Conservation (phyloP, 129 eudicot species). For the Ambrosia artemisiifolia region DNA sequence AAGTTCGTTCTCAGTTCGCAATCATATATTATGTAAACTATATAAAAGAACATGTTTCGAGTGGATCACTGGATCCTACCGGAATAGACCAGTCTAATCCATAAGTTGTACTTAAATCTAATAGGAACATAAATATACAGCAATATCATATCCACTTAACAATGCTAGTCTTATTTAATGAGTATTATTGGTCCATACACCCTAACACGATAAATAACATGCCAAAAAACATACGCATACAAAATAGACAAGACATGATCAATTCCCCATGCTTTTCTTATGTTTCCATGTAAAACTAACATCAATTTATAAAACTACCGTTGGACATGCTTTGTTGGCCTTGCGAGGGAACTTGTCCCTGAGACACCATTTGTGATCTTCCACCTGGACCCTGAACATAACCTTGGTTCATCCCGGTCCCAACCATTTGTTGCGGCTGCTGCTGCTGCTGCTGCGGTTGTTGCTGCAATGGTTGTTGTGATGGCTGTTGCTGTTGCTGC, state of each 20-base stretch:
- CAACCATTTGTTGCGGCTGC: slow-evolving; percentile 68
- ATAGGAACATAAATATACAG: slow-evolving; percentile 7
- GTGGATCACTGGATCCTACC: not conserved
- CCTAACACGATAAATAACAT: not conserved
- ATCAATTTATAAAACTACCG: slow-evolving; percentile 51
- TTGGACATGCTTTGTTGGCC: slow-evolving; percentile 66
- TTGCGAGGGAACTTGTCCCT: slow-evolving; percentile 82
- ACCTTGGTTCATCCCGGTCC: slow-evolving; percentile 63
- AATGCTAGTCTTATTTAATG: slow-evolving; percentile 1
- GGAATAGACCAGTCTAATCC: not conserved
- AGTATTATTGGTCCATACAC: slow-evolving; percentile 1
- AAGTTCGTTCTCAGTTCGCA: no score
- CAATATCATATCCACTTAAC: slow-evolving; percentile 6
- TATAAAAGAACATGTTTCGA: no score
- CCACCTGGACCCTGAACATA: slow-evolving; percentile 82
- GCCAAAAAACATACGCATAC: slow-evolving; percentile 3
- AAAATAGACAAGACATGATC: not conserved
- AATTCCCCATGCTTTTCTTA: not conserved
- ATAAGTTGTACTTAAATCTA: not conserved
- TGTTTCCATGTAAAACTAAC: not conserved
- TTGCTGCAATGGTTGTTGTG: slow-evolving; percentile 35
- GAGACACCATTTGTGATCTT: slow-evolving; percentile 61
- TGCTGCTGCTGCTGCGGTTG: slow-evolving; percentile 51
- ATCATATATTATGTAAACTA: not conserved
- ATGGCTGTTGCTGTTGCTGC: slow-evolving; percentile 24